Base-by-base conservation (phyloP, 495 filamentous ascomycete species). In the Penicillium verhagenii region DNA sequence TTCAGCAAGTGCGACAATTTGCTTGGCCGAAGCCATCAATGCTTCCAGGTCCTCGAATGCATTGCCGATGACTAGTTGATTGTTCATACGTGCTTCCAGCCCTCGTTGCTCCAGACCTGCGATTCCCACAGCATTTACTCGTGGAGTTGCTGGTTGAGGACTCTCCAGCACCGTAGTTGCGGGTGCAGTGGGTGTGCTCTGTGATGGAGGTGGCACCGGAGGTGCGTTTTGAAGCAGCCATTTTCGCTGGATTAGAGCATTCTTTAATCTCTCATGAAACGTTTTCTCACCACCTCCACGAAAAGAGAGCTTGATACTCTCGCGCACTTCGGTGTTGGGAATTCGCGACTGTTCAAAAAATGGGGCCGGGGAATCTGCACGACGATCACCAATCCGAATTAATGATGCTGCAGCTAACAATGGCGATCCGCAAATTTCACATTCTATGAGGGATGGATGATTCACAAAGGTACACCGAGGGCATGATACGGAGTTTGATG, bases 1-100 rank as follows among this genome's bases (percentile, higher is more conserved):
- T 70, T 97, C 94, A 3, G 94, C 94, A 25, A 98, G 85, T 5
- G 91, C 91, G 20, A 97, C 86, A 43, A 99, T 88, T 61, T 97
- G 89, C 66, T 97, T 97, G 7, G 95, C 94, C 9, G 91, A 96
- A 4, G 91, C 89, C 92, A 96, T 97, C 39, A 99, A 80, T 2
- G 95, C 92, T 64, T 96, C 92, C 13, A 99, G 81, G 68, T 99
- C 94, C 64, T 97, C 94, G 64, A 98, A 97, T 2, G 95, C 92
- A 63, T 84, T 90, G 35, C 93, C 92, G 47, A 98, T 96, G 24
- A 97, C 88, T 6, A 91, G 65, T 65, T 96, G 90, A 61, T 97
- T 97, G 68, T 95, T 95, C 70, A 85, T 91, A 31, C 91, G 84
- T 53, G 89, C 81, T 63, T 94, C 88, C 9, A 90, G 74, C 5